These are phyloP conservation scores for Talaromyces liani DNA, from an alignment of 495 filamentous ascomycete genomes.

Conservation along the genomic window DNA sequence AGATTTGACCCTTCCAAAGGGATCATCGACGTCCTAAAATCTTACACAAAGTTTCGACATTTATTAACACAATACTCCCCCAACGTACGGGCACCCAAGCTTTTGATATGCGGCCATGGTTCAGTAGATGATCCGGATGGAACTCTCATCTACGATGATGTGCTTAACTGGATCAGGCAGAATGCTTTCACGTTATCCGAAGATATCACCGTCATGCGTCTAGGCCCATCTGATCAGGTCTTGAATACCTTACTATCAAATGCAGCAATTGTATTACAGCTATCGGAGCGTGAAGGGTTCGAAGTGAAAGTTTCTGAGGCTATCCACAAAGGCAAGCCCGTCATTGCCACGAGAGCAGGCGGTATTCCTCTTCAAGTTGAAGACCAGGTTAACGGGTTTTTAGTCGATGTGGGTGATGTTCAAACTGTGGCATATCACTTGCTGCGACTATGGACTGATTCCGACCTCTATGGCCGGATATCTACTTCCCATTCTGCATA, in stretches of 20 bases:
- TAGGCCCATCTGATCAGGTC: not conserved
- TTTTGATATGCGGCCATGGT: not conserved
- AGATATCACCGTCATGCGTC: not conserved
- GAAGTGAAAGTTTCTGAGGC: conserved; percentile 89
- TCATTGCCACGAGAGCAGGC: conserved; percentile 71
- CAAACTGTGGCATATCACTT: not conserved
- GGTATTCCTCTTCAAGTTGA: conserved; percentile 52
- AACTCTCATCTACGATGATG: not conserved
- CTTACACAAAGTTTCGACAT: not conserved
- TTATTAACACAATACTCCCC: not conserved
- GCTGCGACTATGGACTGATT: not conserved
- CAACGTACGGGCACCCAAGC: not conserved
- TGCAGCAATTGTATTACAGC: not conserved
- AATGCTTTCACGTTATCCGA: not conserved
- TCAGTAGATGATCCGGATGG: not conserved
- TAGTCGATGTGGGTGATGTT: not conserved
- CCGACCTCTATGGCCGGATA: not conserved
- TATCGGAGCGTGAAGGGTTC: conserved; percentile 60
- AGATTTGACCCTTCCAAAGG: not conserved
- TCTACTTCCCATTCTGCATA: not conserved
- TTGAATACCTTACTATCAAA: not conserved
- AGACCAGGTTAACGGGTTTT: not conserved
- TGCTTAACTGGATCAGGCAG: not conserved
- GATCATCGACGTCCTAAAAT: not conserved
- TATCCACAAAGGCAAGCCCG: conserved; percentile 74